These are phyloP conservation scores for Lophiotrema nucula DNA, from an alignment of 495 filamentous ascomycete genomes.

Conservation along the genomic window DNA sequence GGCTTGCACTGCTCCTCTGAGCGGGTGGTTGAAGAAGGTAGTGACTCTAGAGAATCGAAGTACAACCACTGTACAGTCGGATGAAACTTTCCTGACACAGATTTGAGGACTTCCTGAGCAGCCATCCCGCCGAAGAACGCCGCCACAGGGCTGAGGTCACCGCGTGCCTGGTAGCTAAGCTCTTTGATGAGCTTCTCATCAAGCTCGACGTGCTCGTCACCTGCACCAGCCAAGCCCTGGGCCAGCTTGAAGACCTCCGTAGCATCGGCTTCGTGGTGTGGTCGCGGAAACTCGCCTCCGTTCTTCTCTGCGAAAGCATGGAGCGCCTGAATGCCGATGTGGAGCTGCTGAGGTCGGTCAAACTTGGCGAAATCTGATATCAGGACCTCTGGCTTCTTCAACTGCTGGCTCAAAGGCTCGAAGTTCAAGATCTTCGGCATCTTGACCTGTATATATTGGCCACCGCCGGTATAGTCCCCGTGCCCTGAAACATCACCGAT, in stretches of 20 bases:
- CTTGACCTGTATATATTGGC: conserved; percentile 92
- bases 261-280: conserved; percentile 83
- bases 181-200: conserved; percentile 92
- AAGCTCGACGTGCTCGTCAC: conserved; percentile 74
- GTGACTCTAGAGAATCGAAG: conserved; percentile 94
- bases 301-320: conserved; percentile 75
- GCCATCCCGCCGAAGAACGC: conserved; percentile 94
- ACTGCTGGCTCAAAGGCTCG: conserved; percentile 68
- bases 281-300: conserved; percentile 66
- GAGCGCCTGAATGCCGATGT: conserved; percentile 89
- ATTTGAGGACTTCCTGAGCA: conserved; percentile 95
- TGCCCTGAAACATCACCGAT: conserved; percentile 90
- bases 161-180: conserved; percentile 91
- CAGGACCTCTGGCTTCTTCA: conserved; percentile 84
- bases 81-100: conserved; percentile 95
- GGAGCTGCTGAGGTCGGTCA: conserved; percentile 86
- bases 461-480: conserved; percentile 81
- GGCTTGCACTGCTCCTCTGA: conserved; percentile 88
- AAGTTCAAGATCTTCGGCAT: conserved; percentile 96
- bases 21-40: conserved; percentile 69
- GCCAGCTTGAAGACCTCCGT: conserved; percentile 70
- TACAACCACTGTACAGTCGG: conserved; percentile 93
- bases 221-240: conserved; percentile 60
- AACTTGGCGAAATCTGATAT: conserved; percentile 97
- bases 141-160: conserved; percentile 86